These are phyloP conservation scores for Pichia sp. DNA, from an alignment of 1,139 yeast species.

Conservation along the genomic window DNA sequence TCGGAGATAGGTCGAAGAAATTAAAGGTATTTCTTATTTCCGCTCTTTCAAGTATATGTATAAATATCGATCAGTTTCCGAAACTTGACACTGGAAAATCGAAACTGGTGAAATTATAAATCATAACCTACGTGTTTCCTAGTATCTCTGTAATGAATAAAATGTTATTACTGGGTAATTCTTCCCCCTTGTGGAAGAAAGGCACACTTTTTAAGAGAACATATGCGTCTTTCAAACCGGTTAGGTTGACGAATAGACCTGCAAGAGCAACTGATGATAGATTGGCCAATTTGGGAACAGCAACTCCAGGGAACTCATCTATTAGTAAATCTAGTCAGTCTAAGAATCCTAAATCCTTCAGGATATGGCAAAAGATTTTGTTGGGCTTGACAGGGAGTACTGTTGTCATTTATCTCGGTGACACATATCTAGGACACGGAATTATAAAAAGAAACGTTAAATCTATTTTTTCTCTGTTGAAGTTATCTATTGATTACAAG, in stretches of 20 bases:
- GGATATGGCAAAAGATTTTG: slow-evolving; percentile 7
- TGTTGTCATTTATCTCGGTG: slow-evolving; percentile 28
- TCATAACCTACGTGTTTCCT: too few relatives aligned
- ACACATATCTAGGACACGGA: slow-evolving; percentile 37
- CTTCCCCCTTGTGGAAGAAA: too few relatives aligned
- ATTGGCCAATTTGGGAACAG: neutral
- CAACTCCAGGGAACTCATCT: neutral
- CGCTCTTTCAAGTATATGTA: too few relatives aligned
- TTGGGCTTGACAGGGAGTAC: slow-evolving; percentile 13
- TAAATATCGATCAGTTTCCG: too few relatives aligned
- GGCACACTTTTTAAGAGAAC: too few relatives aligned
- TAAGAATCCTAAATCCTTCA: neutral
- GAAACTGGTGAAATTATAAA: too few relatives aligned
- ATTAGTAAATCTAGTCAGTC: neutral
- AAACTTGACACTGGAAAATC: too few relatives aligned
- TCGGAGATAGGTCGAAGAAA: too few relatives aligned
- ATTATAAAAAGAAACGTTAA: slow-evolving; percentile 43
- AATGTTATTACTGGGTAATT: too few relatives aligned
- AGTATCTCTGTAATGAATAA: too few relatives aligned
- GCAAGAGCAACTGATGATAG: too few relatives aligned
- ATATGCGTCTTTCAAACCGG: neutral
- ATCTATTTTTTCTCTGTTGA: slow-evolving; percentile 39
- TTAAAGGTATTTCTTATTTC: too few relatives aligned
- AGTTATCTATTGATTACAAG: slow-evolving; percentile 57
- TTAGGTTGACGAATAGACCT: slow-evolving; percentile 9